Evolutionary conservation across 2,329 filamentous ascomycete genomes (phyloP).

Genomic region (Penicillium sp.): DNA sequence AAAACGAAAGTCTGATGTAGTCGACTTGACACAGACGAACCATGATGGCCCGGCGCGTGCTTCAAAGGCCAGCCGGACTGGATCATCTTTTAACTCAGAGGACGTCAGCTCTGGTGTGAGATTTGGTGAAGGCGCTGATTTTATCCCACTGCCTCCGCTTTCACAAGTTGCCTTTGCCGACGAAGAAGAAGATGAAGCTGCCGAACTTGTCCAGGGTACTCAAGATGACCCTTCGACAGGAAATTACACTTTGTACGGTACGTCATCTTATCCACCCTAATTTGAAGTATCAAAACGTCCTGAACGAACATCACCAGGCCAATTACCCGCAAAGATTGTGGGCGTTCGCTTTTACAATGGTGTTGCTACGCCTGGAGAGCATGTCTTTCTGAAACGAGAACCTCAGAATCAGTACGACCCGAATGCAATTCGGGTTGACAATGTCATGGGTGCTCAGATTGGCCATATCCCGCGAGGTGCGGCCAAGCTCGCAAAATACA

Average conservation of each 20-base stretch:
- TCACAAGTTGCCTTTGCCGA: slow-evolving; percentile 28
- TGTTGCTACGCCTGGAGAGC: slow-evolving; percentile 57
- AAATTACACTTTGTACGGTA: slow-evolving; percentile 40
- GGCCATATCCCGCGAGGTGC: slow-evolving; percentile 69
- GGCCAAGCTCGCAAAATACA: slow-evolving; percentile 66
- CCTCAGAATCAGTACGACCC: slow-evolving; percentile 63
- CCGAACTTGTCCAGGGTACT: slow-evolving; percentile 28
- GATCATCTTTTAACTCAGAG: background rate
- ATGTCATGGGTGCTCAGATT: slow-evolving; percentile 69
- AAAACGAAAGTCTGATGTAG: slow-evolving; percentile 14
- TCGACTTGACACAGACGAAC: slow-evolving; percentile 10
- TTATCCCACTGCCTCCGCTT: slow-evolving; percentile 30
- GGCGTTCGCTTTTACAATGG: slow-evolving; percentile 60
- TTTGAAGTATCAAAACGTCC: background rate
- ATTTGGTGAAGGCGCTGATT: slow-evolving; percentile 27
- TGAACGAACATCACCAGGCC: background rate
- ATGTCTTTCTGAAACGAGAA: slow-evolving; percentile 60
- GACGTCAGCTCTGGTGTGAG: slow-evolving; percentile 21
- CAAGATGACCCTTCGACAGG: slow-evolving; percentile 36
- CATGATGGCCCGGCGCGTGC: background rate
- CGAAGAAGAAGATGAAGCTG: slow-evolving; percentile 36
- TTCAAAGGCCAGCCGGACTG: slow-evolving; percentile 5
- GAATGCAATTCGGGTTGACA: slow-evolving; percentile 74
- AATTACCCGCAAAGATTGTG: slow-evolving; percentile 48
- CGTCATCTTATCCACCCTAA: background rate